A percentile compares a stretch with the other conserved stretches of the same genome.
These are phyloP conservation scores for Mycena galopus DNA, from an alignment of 768 basidiomycete species.

Conservation along the genomic window DNA sequence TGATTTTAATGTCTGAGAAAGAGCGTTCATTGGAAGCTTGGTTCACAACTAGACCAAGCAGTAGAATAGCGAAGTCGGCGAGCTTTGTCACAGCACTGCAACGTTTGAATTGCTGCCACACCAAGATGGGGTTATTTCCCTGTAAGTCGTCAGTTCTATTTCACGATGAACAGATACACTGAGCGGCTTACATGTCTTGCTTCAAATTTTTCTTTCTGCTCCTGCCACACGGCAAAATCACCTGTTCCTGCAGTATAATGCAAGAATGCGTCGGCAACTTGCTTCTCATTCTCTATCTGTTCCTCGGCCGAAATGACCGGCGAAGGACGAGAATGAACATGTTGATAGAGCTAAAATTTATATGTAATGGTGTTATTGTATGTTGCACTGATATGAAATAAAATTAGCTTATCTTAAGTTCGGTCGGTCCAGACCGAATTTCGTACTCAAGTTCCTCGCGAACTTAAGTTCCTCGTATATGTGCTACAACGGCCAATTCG, in stretches of 20 bases:
- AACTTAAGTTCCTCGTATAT: too few species aligned
- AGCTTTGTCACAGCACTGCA: slow-evolving; percentile 27
- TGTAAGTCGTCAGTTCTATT: background rate
- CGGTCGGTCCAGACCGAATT: too few species aligned
- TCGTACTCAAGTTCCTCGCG: too few species aligned
- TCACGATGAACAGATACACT: background rate
- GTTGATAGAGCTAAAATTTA: too few species aligned
- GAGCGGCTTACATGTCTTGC: background rate
- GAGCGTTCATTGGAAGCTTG: slow-evolving; percentile 40
- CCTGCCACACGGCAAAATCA: background rate
- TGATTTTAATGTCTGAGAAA: slow-evolving; percentile 47
- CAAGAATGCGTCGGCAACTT: too few species aligned
- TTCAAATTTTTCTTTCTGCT: background rate
- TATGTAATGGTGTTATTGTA: too few species aligned
- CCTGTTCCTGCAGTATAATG: background rate
- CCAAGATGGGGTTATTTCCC: slow-evolving; percentile 36
- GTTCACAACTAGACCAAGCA: slow-evolving; percentile 43
- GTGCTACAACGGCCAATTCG: too few species aligned
- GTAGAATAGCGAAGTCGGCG: slow-evolving; percentile 38
- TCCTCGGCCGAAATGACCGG: too few species aligned
- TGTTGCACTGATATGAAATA: too few species aligned
- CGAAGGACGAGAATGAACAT: too few species aligned
- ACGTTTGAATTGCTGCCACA: slow-evolving; percentile 34
- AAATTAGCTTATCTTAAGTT: too few species aligned
- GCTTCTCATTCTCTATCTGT: too few species aligned